phyloP scores from a whole-genome alignment of 805 yeast genomes.

The Kodamaea laetipori region DNA sequence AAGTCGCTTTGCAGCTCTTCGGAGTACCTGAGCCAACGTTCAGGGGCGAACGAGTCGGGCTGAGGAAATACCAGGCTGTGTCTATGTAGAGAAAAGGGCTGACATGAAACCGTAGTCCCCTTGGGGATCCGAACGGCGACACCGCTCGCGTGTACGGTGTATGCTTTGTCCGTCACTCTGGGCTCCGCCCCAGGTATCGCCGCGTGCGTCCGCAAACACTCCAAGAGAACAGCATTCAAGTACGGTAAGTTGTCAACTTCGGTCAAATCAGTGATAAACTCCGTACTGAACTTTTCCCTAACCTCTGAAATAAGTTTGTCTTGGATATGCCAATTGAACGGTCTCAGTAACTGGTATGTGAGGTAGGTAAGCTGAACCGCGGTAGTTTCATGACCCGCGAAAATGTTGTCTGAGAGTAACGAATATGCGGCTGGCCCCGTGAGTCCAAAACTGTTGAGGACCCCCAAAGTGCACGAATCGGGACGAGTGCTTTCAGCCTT shows the following conservation, averaged over 20 bases:
- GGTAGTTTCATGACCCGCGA: slow-evolving; percentile 77
- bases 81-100: slow-evolving; percentile 67
- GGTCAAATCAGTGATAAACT: slow-evolving; percentile 31
- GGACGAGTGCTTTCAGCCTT: slow-evolving; percentile 32
- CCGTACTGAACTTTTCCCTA: slow-evolving; percentile 21
- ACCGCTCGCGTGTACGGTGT: slow-evolving; percentile 17
- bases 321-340: slow-evolving; percentile 49
- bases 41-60: slow-evolving; percentile 57
- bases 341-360: slow-evolving; percentile 59
- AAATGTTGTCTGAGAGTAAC: slow-evolving; percentile 58
- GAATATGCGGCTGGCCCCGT: slow-evolving; percentile 39
- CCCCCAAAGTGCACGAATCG: slow-evolving; percentile 35
- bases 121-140: slow-evolving; percentile 40
- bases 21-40: slow-evolving; percentile 56
- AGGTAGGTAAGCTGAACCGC: slow-evolving; percentile 64
- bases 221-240: slow-evolving; percentile 62
- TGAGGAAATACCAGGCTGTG: slow-evolving; percentile 50
- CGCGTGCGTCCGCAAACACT: slow-evolving; percentile 61
- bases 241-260: slow-evolving; percentile 57
- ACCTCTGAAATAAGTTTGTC: slow-evolving; percentile 50
- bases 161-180: slow-evolving; percentile 42
- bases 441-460: slow-evolving; percentile 35
- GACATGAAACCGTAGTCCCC: slow-evolving; percentile 60
- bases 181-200: slow-evolving; percentile 80
- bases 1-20: slow-evolving; percentile 36